A percentile compares a stretch with the other conserved stretches of the same genome.
These are phyloP conservation scores for Tephrocybe sp. DNA, from an alignment of 768 basidiomycete genomes.

Conservation along the genomic window DNA sequence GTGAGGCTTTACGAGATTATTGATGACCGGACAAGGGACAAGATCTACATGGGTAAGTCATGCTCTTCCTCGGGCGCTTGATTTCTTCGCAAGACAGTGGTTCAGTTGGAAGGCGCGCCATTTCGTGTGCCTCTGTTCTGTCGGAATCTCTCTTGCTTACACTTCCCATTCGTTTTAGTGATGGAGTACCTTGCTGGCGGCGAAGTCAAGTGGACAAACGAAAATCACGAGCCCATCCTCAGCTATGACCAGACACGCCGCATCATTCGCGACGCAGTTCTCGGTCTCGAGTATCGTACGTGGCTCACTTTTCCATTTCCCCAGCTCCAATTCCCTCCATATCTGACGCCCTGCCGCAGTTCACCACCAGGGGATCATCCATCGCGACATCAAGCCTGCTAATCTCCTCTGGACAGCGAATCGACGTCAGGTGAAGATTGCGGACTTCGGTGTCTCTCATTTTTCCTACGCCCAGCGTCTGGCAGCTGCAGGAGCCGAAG, in stretches of 20 bases:
- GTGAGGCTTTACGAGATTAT: constrained; percentile 92
- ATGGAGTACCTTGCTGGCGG: constrained; percentile 97
- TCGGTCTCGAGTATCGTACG: constrained; percentile 94
- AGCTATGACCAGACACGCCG: constrained; percentile 80
- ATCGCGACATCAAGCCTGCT: constrained; percentile 98
- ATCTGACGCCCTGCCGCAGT: constrained; percentile 49
- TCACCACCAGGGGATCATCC: constrained; percentile 97
- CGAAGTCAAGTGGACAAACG: constrained; percentile 87
- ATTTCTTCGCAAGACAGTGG: neutral
- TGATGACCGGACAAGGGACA: constrained; percentile 84
- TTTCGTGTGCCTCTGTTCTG: neutral
- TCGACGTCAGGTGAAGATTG: constrained; percentile 90
- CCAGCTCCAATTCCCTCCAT: constrained; percentile 10
- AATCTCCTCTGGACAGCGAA: constrained; percentile 92
- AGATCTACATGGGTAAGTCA: constrained; percentile 88
- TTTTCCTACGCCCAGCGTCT: constrained; percentile 88
- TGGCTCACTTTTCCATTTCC: constrained; percentile 24
- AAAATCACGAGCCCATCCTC: constrained; percentile 67
- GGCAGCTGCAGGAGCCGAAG: constrained; percentile 56
- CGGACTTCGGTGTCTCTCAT: constrained; percentile 97
- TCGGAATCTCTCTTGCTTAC: constrained; percentile 7
- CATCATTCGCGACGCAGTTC: constrained; percentile 89
- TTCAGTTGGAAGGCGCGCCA: neutral
- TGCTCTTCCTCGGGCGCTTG: neutral
- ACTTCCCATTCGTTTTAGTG: constrained; percentile 46